These are phyloP conservation scores for Kwoniella pini DNA, from an alignment of 768 basidiomycete species.

Conservation along the genomic window DNA sequence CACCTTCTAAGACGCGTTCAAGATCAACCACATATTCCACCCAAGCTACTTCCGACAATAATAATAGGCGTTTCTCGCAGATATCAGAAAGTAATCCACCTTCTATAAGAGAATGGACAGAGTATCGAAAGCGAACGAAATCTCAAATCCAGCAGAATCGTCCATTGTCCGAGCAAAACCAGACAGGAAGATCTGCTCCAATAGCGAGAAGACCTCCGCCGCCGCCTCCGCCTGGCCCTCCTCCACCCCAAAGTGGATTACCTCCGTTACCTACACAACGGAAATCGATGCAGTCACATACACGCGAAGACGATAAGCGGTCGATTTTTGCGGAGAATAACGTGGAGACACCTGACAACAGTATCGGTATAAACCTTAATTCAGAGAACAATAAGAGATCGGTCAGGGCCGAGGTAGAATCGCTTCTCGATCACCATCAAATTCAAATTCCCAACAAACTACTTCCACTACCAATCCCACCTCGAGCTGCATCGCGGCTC, in stretches of 20 bases:
- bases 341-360: neutral
- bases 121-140: neutral
- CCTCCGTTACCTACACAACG: constrained; percentile 3
- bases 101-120: constrained; percentile 1
- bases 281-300: neutral
- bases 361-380: too few species aligned
- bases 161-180: neutral
- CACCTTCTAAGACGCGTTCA: constrained; percentile 2
- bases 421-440: neutral
- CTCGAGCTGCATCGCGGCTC: constrained; percentile 11
- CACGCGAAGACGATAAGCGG: neutral
- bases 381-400: constrained; percentile 3
- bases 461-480: constrained; percentile 9
- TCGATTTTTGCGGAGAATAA: neutral
- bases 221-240: neutral
- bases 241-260: neutral
- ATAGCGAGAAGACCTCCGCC: constrained; percentile 3
- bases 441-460: neutral
- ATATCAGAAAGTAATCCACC: constrained; percentile 1
- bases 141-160: neutral
- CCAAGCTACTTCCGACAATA: neutral
- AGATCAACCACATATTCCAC: constrained; percentile 5
- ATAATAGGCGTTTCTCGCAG: constrained; percentile 1
- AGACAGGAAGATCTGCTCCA: neutral
- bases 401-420: neutral